Percentiles rank a stretch among this genome's conserved stretches.
These are phyloP conservation scores for Abrus pulchellus DNA, from an alignment of 306 rosid species.

Conservation along the genomic window DNA sequence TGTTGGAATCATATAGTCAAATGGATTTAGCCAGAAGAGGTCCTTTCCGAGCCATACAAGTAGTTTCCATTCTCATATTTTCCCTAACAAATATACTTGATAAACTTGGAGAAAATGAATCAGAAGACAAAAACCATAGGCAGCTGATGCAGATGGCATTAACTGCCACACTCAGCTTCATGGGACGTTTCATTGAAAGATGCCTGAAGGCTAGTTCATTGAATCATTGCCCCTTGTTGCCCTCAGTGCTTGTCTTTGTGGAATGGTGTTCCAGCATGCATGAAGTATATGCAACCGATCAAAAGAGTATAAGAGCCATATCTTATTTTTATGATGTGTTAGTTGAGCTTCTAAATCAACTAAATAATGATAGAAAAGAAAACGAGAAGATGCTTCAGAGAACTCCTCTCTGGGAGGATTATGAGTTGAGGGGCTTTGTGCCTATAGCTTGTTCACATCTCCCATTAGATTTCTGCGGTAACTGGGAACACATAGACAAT, in stretches of 20 bases:
- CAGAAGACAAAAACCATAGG: slow-evolving; percentile 53
- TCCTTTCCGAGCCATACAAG: slow-evolving; percentile 85
- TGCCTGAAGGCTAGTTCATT: slow-evolving; percentile 61
- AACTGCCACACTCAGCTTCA: slow-evolving; percentile 65
- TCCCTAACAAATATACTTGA: slow-evolving; percentile 60
- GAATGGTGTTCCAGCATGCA: slow-evolving; percentile 75
- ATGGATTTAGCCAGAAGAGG: slow-evolving; percentile 81
- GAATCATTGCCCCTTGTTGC: slow-evolving; percentile 70
- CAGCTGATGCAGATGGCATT: slow-evolving; percentile 72
- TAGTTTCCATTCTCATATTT: slow-evolving; percentile 73
- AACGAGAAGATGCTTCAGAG: slow-evolving; percentile 46
- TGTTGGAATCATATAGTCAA: slow-evolving; percentile 75
- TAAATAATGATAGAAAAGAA: slow-evolving; percentile 49
- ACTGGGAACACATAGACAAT: slow-evolving; percentile 61
- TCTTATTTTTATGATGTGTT: slow-evolving; percentile 73
- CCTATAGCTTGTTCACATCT: slow-evolving; percentile 66
- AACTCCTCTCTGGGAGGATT: slow-evolving; percentile 93
- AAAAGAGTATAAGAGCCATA: slow-evolving; percentile 62
- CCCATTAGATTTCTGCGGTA: slow-evolving; percentile 67
- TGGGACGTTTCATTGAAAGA: slow-evolving; percentile 86
- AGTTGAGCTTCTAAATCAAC: slow-evolving; percentile 59
- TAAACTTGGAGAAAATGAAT: slow-evolving; percentile 47
- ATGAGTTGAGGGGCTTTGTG: slow-evolving; percentile 87
- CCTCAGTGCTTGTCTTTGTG: slow-evolving; percentile 82
- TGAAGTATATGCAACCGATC: slow-evolving; percentile 58